Base-by-base conservation (phyloP, 805 yeast species). In the Saccharomycopsis microspora region DNA sequence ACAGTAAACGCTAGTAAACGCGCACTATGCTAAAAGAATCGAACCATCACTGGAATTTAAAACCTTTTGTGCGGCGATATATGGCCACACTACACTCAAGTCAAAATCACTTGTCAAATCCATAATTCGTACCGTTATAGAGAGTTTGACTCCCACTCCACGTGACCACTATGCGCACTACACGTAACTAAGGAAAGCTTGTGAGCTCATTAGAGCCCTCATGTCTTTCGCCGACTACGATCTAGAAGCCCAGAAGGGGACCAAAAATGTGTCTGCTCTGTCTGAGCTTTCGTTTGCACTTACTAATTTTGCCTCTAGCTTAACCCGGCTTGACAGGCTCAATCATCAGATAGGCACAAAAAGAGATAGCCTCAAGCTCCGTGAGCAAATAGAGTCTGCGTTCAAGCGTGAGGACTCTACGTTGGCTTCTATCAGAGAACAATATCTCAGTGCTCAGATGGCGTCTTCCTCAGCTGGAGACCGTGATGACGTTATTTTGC, bases 281-380 rank as follows among this genome's bases (percentile, higher is more conserved):
- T 42, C 53, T 3, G 57, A 58, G 40, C 55, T 63, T 1, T 59
- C 64, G 3, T 55, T 54, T 35, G 49, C 59, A 3, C 45, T 62
- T 7, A 53, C 75, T 29, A 63, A 65, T 42, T 75, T 75, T 56
- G 76, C 76, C 4, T 64, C 63, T 49, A 65, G 71, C n/a, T 69
- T 75, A n/a, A 63, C 72, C 6, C 70, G 66, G 43, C 65, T 79
- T 41, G 79, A 76, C 50, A 65, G 67, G 32, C 68, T 74, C 41
- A 66, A 74, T 29, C 64, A 63, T 40, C 76, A 69, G 45, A 54
- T 80, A 10, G 85, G 85, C 0, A 65, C 80, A 1, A 66, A 67
- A 45, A 54, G 79, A 53, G 85, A 80, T 54, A 63, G 64, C 27
- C 32, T 29, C 2, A 55, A 58, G 32, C 51, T 71, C n/a, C 57